These are phyloP conservation scores for Dactylis glomerata DNA, from an alignment of 176 grass and related monocot species.

Conservation along the genomic window DNA sequence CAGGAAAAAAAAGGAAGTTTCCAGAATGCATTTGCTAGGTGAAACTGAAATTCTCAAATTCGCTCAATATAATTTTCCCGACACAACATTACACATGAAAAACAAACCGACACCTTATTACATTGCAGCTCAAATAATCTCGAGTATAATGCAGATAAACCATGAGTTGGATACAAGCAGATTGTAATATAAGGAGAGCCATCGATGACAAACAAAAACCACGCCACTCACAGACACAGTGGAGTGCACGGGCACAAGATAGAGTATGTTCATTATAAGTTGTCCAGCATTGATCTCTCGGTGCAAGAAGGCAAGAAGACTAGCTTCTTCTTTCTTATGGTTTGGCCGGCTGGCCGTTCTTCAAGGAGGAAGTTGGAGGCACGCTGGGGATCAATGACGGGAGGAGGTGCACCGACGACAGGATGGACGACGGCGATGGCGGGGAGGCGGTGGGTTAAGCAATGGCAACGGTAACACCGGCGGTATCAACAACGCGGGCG, in stretches of 20 bases:
- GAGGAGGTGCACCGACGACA: constrained; percentile 16
- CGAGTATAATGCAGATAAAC: too few relatives aligned
- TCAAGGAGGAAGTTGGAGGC: constrained; percentile 23
- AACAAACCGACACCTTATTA: background rate
- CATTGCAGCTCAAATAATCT: background rate
- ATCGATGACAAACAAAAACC: background rate
- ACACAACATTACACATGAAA: background rate
- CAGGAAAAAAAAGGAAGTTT: too few relatives aligned
- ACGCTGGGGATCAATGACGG: constrained; percentile 26
- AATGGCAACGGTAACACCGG: constrained; percentile 33
- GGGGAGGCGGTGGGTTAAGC: constrained; percentile 7
- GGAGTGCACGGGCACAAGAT: background rate
- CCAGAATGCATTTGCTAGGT: too few relatives aligned
- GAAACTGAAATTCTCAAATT: too few relatives aligned
- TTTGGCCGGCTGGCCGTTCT: background rate
- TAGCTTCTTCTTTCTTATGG: constrained; percentile 18
- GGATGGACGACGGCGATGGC: constrained; percentile 27
- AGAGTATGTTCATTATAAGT: background rate
- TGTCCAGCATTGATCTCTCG: background rate
- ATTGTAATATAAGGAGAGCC: background rate
- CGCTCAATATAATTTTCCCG: too few relatives aligned
- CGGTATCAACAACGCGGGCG: constrained; percentile 29
- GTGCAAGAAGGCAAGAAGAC: too few relatives aligned
- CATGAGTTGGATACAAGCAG: background rate
- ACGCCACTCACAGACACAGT: too few relatives aligned